Evolutionary conservation across 2,329 filamentous ascomycete genomes (phyloP), one percentile per base, ranked within the genome.

Genomic region (Chrysoporthe deuterocubensis): DNA sequence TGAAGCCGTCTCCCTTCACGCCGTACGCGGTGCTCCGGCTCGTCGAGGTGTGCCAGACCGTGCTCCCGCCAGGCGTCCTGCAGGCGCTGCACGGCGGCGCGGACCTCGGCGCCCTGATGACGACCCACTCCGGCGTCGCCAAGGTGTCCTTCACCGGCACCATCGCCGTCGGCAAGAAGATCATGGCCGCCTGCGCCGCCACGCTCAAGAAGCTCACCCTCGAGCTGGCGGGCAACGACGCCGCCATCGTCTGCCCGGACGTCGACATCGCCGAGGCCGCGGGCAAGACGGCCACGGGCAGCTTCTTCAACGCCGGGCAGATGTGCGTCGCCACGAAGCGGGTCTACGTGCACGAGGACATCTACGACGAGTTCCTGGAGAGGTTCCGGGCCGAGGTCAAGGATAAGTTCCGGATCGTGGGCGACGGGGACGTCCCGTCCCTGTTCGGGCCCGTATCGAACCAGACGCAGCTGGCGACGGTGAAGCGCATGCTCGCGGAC

Each of bases 381-480:
- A 71, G 74, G 26, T 73, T 84, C 14, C 73, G 80, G 21, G 78
- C 82, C 5, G 78, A 80, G 52, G 81, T 83, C 46, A 82, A 83
- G 46, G 81, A 83, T 64, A 69, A 46, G 64, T 81, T 77, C 62
- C 79, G 78, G 54, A 80, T 83, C 13, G 71, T 75, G 67, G 75
- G 76, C 64, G 77, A 78, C 34, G 68, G 67, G 11, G 56, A 63
- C 3, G 71, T 72, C 16, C 75, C 74, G 46, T 76, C 75, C 56
- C 75, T 86, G 50, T 82, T 88, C 66, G 85, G 87, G 0, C 90
- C 90, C 0, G 77, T 91, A 2, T 87, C 89, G 69, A 92, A 92
- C 76, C 77, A 82, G 71, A 85, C 88, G 83, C 90, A 92, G 76
- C 91, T 83, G 73, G 85, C 89, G 59, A 84, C 83, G 34, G 86